These are phyloP conservation scores for Puccinia hordei DNA, from an alignment of 1,284 basidiomycete genomes.

Conservation along the genomic window DNA sequence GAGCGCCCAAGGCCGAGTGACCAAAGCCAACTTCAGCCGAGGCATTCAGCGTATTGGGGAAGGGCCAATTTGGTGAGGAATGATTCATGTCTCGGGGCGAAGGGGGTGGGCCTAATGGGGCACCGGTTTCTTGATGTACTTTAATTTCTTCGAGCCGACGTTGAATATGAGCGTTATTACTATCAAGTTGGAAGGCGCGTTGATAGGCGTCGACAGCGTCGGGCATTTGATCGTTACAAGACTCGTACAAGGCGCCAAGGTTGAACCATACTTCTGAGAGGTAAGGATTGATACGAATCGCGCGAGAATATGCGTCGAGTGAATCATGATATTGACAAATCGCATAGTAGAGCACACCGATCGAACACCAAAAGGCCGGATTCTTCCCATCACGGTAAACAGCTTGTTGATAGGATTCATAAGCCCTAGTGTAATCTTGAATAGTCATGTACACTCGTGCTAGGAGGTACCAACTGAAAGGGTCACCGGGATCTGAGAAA, in stretches of 20 bases:
- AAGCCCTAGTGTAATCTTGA: conserved; percentile 99
- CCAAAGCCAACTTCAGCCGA: conserved; percentile 31
- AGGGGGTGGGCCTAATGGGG: conserved; percentile 53
- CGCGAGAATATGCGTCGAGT: conserved; percentile 95
- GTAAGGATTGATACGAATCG: conserved; percentile 97
- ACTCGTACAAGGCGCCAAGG: conserved; percentile 92
- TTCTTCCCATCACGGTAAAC: conserved; percentile 98
- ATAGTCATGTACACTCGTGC: conserved; percentile 98
- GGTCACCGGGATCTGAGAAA: conserved; percentile 78
- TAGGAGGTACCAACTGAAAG: conserved; percentile 97
- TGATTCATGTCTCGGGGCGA: conserved; percentile 55
- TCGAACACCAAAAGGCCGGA: conserved; percentile 99
- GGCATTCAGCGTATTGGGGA: conserved; percentile 33
- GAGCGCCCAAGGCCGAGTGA: conserved; percentile 10
- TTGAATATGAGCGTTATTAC: conserved; percentile 74
- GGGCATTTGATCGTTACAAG: conserved; percentile 97
- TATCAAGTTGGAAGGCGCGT: conserved; percentile 85
- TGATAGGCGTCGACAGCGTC: conserved; percentile 98
- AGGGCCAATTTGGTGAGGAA: conserved; percentile 48
- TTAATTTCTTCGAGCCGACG: conserved; percentile 65
- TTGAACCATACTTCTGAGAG: conserved; percentile 99
- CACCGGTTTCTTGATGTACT: conserved; percentile 54
- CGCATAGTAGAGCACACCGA: conserved; percentile 98
- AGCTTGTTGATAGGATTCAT: conserved; percentile 98
- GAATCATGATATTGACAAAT: conserved; percentile 99